phyloP scores from a whole-genome alignment of 768 basidiomycete genomes.

The Amanita rubescens region DNA sequence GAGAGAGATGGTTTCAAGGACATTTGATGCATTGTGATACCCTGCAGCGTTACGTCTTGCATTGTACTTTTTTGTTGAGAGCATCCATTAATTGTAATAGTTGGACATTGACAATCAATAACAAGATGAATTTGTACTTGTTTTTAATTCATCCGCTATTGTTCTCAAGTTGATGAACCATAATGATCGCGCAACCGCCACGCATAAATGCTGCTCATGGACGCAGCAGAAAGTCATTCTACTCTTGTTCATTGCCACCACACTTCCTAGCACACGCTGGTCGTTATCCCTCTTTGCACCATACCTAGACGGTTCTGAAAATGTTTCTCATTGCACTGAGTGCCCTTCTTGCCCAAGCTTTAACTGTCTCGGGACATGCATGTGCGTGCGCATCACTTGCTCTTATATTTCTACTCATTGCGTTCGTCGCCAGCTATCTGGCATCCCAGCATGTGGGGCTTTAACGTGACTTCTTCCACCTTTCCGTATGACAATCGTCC shows the following conservation, averaged over 20 bases:
- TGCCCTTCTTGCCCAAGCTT: background rate
- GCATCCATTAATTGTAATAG: no score
- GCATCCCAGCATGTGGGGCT: conserved; percentile 58
- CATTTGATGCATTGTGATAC: background rate
- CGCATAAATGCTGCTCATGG: background rate
- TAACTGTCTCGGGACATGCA: background rate
- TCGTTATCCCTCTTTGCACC: background rate
- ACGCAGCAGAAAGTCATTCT: background rate
- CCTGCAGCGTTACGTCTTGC: no score
- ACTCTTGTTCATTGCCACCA: background rate
- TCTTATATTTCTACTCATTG: background rate
- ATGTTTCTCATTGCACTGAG: background rate
- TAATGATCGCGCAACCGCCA: background rate
- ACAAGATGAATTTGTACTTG: no score
- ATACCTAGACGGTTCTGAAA: background rate
- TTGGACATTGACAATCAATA: no score
- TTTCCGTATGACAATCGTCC: no score
- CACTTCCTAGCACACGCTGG: background rate
- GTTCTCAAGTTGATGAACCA: background rate
- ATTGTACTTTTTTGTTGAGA: no score
- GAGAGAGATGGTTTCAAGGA: conserved; percentile 20
- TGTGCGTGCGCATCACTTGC: background rate
- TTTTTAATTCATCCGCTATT: no score
- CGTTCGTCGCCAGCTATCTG: conserved; percentile 31
- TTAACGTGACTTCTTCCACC: conserved; percentile 52